Evolutionary conservation across 306 rosid species (phyloP), one percentile per base, ranked within the genome.

Genomic region (Potentilla sterilis): DNA sequence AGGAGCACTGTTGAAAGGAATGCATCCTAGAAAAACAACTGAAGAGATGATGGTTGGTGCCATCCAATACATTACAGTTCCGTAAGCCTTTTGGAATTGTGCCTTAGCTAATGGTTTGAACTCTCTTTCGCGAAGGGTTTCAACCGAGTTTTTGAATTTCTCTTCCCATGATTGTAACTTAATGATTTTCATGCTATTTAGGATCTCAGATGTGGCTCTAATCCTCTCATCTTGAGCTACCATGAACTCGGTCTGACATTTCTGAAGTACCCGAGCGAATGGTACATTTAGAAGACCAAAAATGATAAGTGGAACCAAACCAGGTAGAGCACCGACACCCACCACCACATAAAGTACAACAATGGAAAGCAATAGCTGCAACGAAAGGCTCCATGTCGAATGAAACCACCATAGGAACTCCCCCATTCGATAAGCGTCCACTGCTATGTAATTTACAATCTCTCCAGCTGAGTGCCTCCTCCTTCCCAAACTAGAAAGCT

Each of bases 391-490:
- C 96, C 96, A 92, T 68, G 81, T n/a, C 12, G 75, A 1, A 34
- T 92, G 98, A 52, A 92, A 76, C 98, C 98, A 92, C 92, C 92
- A 89, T 16, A 90, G 91, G 67, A 85, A 90, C 73, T 92, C 94
- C 9, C 95, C 96, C 96, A 92, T 87, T 69, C 91, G 78, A 40
- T 92, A 92, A 2, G 96, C 96, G 79, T 90, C 97, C 48, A 92
- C 88, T 12, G 90, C 92, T 18, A 92, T 86, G 67, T 90, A 92
- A 41, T 90, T 90, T 75, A 87, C 96, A 34, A 92, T 87, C 70
- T 92, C 96, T 3, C 96, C 98, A 0, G 91, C 61, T 37, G 96
- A 85, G 75, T 90, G 94, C 64, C 87, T 88, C 47, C 12, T 85
- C 64, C 91, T 85, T 2, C 89, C 87, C 11, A 83, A 62, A 78